Base-by-base conservation (phyloP, 2,329 filamentous ascomycete genomes). In the Delphinella strobiligena region DNA sequence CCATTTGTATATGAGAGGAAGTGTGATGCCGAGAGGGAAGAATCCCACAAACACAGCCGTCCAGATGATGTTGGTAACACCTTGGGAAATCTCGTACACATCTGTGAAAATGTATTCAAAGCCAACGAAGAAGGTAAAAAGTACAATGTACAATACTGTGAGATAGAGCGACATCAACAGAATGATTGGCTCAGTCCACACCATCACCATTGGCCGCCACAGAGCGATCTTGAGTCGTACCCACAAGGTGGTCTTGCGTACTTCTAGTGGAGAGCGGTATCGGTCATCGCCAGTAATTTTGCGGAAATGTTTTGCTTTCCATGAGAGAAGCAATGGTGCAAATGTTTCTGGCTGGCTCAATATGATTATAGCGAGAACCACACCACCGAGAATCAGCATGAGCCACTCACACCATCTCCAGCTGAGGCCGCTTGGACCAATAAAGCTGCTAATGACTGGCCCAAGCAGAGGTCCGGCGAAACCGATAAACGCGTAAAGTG, bases 91-190 rank as follows among this genome's bases (percentile, higher is more conserved):
- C 12, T 51, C 54, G 34, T 71, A 70, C 0, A 56, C 61, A 3
- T 53, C 37, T 11, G 58, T 56, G 41, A 71, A 75, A 34, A 75
- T 66, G 34, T 61, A 65, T 0, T 64, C 60, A 51, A 68, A 72
- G 1, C 71, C 70, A 2, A 67, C 62, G 4, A 74, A 60, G 37
- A 74, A 68, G 0, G 68, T 68, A 50, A 74, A 75, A 0, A 74
- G 54, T 0, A 72, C 59, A 15, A 71, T 67, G 44, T 75, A 75
- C 2, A 71, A 50, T 1, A 74, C 59, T 0, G 66, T 63, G 24
- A 75, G 59, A 42, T 75, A 75, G 0, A 74, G 36, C 0, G 64
- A 62, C 42, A 73, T 58, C 4, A 67, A 54, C 5, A 69, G 53
- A 35, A 70, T 59, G 40, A 69, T 63, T 1, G 64, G 64, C 41